Percentiles rank a stretch among this genome's conserved stretches.
Evolutionary conservation across 768 basidiomycete species (phyloP).

Genomic region (Calocybe gangraenosa): DNA sequence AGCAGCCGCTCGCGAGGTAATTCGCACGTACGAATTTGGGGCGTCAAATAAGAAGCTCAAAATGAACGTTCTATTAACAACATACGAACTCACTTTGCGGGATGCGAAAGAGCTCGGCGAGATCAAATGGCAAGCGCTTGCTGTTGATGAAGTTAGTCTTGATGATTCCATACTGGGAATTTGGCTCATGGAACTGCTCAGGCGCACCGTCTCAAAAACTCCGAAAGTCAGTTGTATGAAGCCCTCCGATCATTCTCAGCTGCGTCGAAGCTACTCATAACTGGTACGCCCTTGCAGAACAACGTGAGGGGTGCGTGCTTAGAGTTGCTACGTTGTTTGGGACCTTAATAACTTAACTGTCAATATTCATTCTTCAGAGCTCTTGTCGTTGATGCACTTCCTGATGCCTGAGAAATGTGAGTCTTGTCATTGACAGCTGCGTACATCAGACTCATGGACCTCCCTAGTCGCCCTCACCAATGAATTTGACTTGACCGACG

Average conservation of each 20-base stretch:
- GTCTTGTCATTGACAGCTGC: conserved; percentile 19
- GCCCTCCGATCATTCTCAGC: conserved; percentile 86
- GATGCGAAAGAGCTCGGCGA: conserved; percentile 85
- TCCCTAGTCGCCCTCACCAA: conserved; percentile 79
- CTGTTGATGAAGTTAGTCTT: conserved; percentile 84
- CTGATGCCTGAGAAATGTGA: conserved; percentile 97
- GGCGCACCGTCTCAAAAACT: conserved; percentile 98
- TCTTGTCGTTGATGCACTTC: conserved; percentile 98
- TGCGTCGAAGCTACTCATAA: conserved; percentile 92
- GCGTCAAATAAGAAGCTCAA: conserved; percentile 83
- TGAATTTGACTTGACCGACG: conserved; percentile 93
- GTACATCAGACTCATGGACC: conserved; percentile 1
- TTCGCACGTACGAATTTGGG: conserved; percentile 91
- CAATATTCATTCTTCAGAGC: conserved; percentile 46
- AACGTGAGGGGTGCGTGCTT: conserved; percentile 84
- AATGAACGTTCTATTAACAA: conserved; percentile 96
- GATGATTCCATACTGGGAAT: conserved; percentile 2
- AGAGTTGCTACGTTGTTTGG: conserved; percentile 7
- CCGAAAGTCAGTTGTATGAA: conserved; percentile 95
- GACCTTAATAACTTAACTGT: conserved; percentile 5
- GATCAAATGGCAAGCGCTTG: conserved; percentile 96
- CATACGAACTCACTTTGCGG: conserved; percentile 92
- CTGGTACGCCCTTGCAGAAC: conserved; percentile 97
- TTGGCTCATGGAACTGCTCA: conserved; percentile 26
- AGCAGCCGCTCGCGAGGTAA: conserved; percentile 81